Percentiles rank a stretch among this genome's conserved stretches.
phyloP scores from a whole-genome alignment of 805 yeast species.

The Candida xyloterini region DNA sequence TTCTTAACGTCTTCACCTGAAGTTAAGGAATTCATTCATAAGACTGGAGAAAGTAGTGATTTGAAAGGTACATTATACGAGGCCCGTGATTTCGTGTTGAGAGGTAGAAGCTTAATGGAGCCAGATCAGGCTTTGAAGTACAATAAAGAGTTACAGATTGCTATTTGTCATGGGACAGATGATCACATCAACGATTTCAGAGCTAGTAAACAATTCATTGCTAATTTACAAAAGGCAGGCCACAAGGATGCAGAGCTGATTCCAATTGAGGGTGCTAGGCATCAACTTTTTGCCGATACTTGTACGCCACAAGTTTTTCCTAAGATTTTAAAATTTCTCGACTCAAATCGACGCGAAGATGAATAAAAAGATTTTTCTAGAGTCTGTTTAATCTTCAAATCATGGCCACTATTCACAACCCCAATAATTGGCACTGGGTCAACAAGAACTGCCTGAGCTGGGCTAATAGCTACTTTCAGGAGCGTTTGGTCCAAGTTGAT shows the following conservation, averaged over 20 bases:
- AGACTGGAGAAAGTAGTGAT: slow-evolving; percentile 38
- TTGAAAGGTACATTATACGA: slow-evolving; percentile 56
- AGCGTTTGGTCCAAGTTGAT: slow-evolving; percentile 50
- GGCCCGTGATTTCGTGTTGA: slow-evolving; percentile 55
- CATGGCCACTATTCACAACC: slow-evolving; percentile 88
- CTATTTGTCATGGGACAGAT: slow-evolving; percentile 59
- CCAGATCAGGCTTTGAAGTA: slow-evolving; percentile 36
- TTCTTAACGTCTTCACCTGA: slow-evolving; percentile 48
- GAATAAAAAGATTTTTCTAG: slow-evolving; percentile 22
- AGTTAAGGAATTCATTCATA: slow-evolving; percentile 44
- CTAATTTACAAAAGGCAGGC: slow-evolving; percentile 24
- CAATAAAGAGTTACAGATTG: slow-evolving; percentile 43
- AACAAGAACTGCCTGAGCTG: slow-evolving; percentile 94
- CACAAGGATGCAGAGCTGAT: slow-evolving; percentile 30
- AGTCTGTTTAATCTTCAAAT: slow-evolving; percentile 3
- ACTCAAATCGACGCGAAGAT: slow-evolving; percentile 1
- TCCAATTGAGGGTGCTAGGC: slow-evolving; percentile 35
- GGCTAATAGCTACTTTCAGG: slow-evolving; percentile 74
- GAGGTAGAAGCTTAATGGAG: slow-evolving; percentile 55
- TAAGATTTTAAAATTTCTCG: slow-evolving; percentile 30
- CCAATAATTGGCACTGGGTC: slow-evolving; percentile 99
- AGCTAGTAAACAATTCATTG: slow-evolving; percentile 43
- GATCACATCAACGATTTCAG: slow-evolving; percentile 59
- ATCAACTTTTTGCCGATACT: slow-evolving; percentile 48
- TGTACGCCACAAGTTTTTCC: slow-evolving; percentile 35